Conservation (phyloP, 73 alveolate genomes). For the Diophrys sp. region DNA sequence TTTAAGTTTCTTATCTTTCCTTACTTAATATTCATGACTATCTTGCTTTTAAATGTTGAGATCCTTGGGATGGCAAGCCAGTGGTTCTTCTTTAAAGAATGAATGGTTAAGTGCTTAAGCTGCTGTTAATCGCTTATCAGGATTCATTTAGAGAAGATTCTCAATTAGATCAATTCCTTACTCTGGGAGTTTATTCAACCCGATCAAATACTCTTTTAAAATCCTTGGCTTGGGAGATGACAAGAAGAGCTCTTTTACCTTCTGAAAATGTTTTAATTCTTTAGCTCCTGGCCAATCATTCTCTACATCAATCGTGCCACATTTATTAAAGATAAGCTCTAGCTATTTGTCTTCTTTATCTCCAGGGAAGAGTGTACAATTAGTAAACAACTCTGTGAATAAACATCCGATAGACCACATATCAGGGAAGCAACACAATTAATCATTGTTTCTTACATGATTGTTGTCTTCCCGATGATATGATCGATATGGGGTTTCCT, state of each 20-base stretch:
- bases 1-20: background rate
- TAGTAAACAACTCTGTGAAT: conserved; percentile 83
- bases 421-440: too few species aligned
- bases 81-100: background rate
- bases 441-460: too few species aligned
- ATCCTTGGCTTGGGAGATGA: too few species aligned
- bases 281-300: background rate
- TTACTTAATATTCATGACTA: background rate
- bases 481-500: too few species aligned
- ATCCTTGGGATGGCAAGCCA: background rate
- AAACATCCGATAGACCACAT: conserved; percentile 95
- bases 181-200: too few species aligned
- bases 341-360: conserved; percentile 83
- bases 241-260: background rate
- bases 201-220: too few species aligned
- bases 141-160: background rate
- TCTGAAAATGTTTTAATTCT: background rate
- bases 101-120: background rate
- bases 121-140: background rate
- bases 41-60: background rate
- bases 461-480: too few species aligned
- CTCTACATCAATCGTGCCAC: conserved; percentile 78
- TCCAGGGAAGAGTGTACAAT: conserved; percentile 76
- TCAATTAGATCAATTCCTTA: background rate
- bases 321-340: conserved; percentile 83